phyloP scores from a whole-genome alignment of 192 early-diverging fungal genomes.

The Coemansia reversa region DNA sequence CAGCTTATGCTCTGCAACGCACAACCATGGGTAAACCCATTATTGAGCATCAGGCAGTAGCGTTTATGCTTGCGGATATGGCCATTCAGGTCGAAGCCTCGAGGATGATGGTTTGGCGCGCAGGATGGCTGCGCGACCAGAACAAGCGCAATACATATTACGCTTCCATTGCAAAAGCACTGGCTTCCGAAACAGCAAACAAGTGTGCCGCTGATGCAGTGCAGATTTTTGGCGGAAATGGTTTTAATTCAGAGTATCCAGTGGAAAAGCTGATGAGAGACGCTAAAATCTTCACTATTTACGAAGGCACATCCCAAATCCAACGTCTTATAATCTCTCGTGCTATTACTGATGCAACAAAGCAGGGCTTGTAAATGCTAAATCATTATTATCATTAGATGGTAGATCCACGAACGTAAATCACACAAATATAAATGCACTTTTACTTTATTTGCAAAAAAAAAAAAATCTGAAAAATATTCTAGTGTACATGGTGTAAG shows the following conservation, averaged over 20 bases:
- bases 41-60: conserved; percentile 85
- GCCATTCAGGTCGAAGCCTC: conserved; percentile 91
- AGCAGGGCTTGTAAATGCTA: conserved; percentile 21
- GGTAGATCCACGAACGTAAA: no score
- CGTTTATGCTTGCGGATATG: conserved; percentile 96
- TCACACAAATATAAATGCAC: neutral
- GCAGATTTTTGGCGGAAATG: conserved; percentile 95
- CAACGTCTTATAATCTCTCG: conserved; percentile 91
- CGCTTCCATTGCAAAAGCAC: conserved; percentile 91
- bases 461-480: neutral
- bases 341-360: conserved; percentile 64
- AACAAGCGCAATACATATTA: conserved; percentile 88
- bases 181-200: conserved; percentile 80
- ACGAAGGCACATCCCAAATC: conserved; percentile 96
- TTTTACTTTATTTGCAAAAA: neutral
- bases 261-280: conserved; percentile 96
- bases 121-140: conserved; percentile 83
- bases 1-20: conserved; percentile 84
- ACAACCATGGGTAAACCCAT: conserved; percentile 96
- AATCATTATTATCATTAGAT: neutral
- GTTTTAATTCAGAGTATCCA: conserved; percentile 84
- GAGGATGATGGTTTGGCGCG: conserved; percentile 81
- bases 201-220: conserved; percentile 85
- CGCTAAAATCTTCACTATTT: conserved; percentile 94
- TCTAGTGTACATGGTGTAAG: neutral